Conservation (phyloP, 768 basidiomycete genomes). For the Pleurotus cornucopiae region DNA sequence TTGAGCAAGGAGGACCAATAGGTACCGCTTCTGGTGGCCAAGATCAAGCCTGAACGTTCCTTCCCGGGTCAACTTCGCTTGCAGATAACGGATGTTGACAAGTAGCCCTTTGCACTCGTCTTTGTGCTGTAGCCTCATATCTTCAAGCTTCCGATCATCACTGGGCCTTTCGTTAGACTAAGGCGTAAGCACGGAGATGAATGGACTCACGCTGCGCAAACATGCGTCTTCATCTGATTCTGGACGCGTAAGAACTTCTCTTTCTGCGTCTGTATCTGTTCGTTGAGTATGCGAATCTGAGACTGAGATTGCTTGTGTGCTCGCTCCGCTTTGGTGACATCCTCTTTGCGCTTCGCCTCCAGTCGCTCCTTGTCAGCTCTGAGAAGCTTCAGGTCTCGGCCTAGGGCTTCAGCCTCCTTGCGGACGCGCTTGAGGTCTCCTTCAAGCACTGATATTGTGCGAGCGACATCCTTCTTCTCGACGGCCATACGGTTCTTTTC, state of each 20-base stretch:
- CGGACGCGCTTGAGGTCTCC: constrained; percentile 72
- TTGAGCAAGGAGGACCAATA: constrained; percentile 66
- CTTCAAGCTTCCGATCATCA: constrained; percentile 48
- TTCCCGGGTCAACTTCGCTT: constrained; percentile 88
- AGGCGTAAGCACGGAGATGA: not conserved
- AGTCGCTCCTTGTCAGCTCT: constrained; percentile 63
- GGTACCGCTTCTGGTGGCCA: constrained; percentile 84
- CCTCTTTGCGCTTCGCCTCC: constrained; percentile 52
- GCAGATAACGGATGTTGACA: constrained; percentile 87
- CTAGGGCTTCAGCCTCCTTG: constrained; percentile 73
- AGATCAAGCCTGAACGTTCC: constrained; percentile 72
- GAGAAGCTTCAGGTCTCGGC: constrained; percentile 68
- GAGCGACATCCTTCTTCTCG: constrained; percentile 64
- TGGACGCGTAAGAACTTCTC: constrained; percentile 41
- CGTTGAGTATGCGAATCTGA: constrained; percentile 61
- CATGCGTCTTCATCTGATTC: constrained; percentile 50
- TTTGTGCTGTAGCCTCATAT: constrained; percentile 65
- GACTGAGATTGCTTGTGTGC: constrained; percentile 64
- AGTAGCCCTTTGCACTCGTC: constrained; percentile 89
- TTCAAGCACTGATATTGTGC: constrained; percentile 65
- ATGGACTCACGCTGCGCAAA: constrained; percentile 54
- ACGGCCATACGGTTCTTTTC: constrained; percentile 59
- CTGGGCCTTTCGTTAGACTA: constrained; percentile 25
- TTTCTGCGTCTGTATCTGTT: constrained; percentile 57
- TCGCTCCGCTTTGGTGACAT: constrained; percentile 52